Conservation (phyloP, 2,329 filamentous ascomycete genomes). For the Lachnellula suecica region DNA sequence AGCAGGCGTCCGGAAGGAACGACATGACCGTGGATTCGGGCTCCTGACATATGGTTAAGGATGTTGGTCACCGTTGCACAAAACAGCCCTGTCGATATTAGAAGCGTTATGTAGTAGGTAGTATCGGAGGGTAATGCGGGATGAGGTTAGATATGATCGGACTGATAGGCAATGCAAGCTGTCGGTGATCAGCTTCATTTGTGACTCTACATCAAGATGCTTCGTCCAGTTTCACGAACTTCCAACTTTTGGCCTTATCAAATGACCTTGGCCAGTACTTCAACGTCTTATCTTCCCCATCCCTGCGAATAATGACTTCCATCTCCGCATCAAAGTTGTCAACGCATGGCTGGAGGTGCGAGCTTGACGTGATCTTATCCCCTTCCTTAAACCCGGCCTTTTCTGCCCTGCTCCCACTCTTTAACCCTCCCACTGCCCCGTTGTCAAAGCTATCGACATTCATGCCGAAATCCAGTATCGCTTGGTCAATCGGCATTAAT, state of each 20-base stretch:
- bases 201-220: too few relatives aligned
- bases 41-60: too few relatives aligned
- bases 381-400: conserved; percentile 24
- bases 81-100: too few relatives aligned
- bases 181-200: background rate
- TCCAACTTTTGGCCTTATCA: conserved; percentile 21
- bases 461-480: conserved; percentile 27
- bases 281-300: conserved; percentile 8
- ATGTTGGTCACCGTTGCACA: too few relatives aligned
- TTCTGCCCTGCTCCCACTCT: conserved; percentile 21
- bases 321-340: conserved; percentile 19
- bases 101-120: too few relatives aligned
- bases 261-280: conserved; percentile 23
- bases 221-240: conserved; percentile 28
- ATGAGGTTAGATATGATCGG: background rate
- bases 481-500: conserved; percentile 17
- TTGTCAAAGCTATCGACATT: conserved; percentile 18
- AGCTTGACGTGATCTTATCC: conserved; percentile 19
- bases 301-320: conserved; percentile 18
- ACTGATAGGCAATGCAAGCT: background rate
- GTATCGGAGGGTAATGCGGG: too few relatives aligned
- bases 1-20: too few relatives aligned
- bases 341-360: conserved; percentile 23
- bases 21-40: too few relatives aligned
- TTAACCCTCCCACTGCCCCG: conserved; percentile 18